Conservation (phyloP, 495 filamentous ascomycete genomes). For the Penicillium atrosanguineum region DNA sequence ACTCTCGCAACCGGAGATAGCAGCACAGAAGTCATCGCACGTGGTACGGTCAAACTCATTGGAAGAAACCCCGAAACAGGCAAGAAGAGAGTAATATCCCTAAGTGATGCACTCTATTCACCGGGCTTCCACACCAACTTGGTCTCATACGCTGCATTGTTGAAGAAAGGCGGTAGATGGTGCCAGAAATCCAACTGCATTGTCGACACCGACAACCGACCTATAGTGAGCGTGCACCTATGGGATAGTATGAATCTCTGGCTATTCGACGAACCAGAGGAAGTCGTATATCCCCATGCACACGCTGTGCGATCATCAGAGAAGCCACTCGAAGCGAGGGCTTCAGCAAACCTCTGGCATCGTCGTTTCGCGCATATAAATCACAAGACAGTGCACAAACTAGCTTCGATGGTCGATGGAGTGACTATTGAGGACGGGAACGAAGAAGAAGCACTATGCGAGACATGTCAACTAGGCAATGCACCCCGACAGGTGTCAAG, state of each 20-base stretch:
- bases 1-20: neutral
- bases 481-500: constrained; percentile 2
- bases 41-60: neutral
- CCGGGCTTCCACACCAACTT: neutral
- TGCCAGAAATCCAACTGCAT: neutral
- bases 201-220: neutral
- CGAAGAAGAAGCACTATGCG: neutral
- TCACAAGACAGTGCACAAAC: neutral
- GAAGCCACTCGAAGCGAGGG: neutral
- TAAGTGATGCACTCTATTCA: neutral
- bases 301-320: neutral
- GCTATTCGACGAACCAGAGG: neutral
- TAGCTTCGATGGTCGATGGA: neutral
- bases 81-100: neutral
- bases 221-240: neutral
- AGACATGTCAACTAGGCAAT: neutral
- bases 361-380: neutral
- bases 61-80: neutral
- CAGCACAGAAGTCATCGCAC: neutral
- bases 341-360: neutral
- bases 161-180: neutral
- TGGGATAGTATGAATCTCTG: neutral
- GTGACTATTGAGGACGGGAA: neutral
- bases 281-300: neutral
- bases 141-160: neutral